phyloP scores from a whole-genome alignment of 1,284 basidiomycete genomes.

The Cryptococcus sp. region DNA sequence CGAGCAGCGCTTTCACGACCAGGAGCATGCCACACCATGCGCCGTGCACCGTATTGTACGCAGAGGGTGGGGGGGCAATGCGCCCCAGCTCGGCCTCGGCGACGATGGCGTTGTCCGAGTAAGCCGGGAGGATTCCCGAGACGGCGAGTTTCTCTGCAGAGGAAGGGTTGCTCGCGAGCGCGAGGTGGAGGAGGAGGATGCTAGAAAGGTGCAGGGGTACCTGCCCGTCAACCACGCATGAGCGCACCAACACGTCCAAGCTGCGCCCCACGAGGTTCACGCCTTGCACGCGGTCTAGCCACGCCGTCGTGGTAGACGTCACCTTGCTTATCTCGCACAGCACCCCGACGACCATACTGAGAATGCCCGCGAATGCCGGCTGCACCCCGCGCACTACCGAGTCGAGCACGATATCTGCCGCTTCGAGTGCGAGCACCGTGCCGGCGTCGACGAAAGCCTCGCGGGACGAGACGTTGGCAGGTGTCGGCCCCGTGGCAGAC shows the following conservation, averaged over 20 bases:
- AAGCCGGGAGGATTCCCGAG: constrained; percentile 74
- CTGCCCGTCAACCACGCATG: constrained; percentile 36
- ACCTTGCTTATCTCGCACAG: constrained; percentile 36
- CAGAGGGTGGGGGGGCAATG: constrained; percentile 67
- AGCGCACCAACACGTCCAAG: constrained; percentile 68
- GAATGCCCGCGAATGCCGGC: constrained; percentile 19
- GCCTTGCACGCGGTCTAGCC: constrained; percentile 78
- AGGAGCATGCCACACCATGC: constrained; percentile 82
- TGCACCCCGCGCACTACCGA: constrained; percentile 21
- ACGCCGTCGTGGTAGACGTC: constrained; percentile 43
- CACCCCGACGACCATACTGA: constrained; percentile 37
- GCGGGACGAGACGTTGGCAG: constrained; percentile 14
- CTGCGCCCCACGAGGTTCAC: constrained; percentile 73
- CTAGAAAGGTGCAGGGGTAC: constrained; percentile 60
- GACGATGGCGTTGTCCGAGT: constrained; percentile 77
- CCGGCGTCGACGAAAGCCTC: constrained; percentile 31
- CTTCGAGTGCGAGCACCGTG: constrained; percentile 35
- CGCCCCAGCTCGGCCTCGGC: constrained; percentile 67
- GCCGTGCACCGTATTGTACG: constrained; percentile 55
- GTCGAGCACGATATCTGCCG: constrained; percentile 41
- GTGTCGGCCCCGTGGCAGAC: neutral
- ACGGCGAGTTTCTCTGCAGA: constrained; percentile 82
- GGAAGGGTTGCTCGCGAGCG: constrained; percentile 69
- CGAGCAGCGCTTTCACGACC: constrained; percentile 70
- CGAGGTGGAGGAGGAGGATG: constrained; percentile 83